Conservation (phyloP, 306 rosid genomes). For the Cajanus cajan region DNA sequence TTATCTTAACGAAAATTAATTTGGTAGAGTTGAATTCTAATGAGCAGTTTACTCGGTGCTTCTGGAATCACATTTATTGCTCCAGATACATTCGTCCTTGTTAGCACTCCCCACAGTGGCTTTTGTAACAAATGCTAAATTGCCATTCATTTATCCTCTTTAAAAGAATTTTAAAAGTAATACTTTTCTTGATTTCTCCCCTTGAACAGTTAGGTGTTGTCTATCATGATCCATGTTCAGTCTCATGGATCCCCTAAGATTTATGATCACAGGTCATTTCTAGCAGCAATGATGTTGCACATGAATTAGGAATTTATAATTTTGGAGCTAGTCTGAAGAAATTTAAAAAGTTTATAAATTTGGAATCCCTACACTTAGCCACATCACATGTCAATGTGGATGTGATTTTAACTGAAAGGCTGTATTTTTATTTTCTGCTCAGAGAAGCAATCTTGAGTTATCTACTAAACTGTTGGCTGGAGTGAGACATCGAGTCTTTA, state of each 20-base stretch:
- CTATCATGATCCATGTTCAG: not conserved
- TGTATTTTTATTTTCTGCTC: not conserved
- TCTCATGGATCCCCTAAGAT: not conserved
- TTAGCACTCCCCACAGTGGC: not conserved
- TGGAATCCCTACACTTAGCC: not conserved
- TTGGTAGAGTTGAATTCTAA: not conserved
- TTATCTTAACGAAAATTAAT: not conserved
- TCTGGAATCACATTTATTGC: too few relatives aligned
- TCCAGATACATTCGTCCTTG: not conserved
- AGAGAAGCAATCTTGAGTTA: not conserved
- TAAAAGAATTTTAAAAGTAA: too few relatives aligned
- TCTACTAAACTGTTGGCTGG: slow-evolving; percentile 4
- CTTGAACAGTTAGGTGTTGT: not conserved
- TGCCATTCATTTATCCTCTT: not conserved
- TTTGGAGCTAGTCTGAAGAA: not conserved
- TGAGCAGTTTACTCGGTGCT: not conserved
- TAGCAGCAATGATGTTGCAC: not conserved
- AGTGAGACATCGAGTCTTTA: not conserved
- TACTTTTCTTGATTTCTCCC: not conserved
- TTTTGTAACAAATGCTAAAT: not conserved
- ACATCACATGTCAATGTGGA: not conserved
- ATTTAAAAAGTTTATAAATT: not conserved
- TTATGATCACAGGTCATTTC: not conserved
- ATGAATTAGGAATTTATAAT: not conserved
- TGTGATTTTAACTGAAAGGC: not conserved